Evolutionary conservation across 441 rosid genomes (phyloP).

Genomic region (Aleurites moluccanus): DNA sequence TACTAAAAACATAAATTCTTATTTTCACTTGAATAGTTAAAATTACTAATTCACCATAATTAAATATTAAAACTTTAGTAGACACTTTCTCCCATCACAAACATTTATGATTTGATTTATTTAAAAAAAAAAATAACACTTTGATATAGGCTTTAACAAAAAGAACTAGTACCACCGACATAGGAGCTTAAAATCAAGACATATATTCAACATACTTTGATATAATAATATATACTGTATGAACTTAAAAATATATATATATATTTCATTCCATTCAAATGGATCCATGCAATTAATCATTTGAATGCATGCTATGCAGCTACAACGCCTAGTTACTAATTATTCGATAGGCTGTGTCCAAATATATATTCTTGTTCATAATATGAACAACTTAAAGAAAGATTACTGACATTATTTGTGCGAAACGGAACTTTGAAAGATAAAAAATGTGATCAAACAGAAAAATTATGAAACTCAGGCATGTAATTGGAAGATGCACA

Average conservation of each 20-base stretch:
- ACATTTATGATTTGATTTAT: no score
- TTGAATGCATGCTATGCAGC: background rate
- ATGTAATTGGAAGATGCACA: slow-evolving; percentile 3
- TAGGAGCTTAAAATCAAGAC: background rate
- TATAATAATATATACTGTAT: background rate
- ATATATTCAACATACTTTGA: background rate
- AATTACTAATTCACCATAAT: no score
- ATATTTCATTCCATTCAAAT: background rate
- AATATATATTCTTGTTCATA: background rate
- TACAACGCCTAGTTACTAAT: background rate
- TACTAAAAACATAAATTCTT: no score
- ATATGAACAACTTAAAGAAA: no score
- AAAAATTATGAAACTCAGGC: background rate
- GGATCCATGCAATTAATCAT: background rate
- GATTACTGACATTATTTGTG: slow-evolving; percentile 3
- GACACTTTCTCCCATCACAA: no score
- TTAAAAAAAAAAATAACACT: no score
- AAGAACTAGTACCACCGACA: background rate
- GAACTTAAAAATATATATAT: background rate
- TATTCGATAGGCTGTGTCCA: background rate
- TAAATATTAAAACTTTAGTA: no score
- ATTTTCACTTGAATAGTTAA: no score
- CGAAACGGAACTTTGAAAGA: background rate
- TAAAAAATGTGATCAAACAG: background rate
- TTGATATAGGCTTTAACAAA: background rate